phyloP scores from a whole-genome alignment of 345 rosid species.

The Linum lewisii region DNA sequence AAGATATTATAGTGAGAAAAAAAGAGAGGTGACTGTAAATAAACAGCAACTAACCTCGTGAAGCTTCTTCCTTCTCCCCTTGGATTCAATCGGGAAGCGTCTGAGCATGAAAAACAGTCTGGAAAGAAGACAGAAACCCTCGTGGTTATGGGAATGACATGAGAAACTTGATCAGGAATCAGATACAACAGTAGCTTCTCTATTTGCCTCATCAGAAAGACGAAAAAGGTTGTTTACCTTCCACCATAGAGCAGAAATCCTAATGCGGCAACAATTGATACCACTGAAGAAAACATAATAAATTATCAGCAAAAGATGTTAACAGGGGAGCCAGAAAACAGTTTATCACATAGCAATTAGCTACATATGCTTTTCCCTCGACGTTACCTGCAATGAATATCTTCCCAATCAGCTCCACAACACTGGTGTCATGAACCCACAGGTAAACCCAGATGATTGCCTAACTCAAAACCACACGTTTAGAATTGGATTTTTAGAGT shows the following conservation, averaged over 20 bases:
- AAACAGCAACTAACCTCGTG: constrained; percentile 54
- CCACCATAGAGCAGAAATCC: constrained; percentile 97
- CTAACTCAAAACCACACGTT: constrained; percentile 34
- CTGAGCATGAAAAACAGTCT: constrained; percentile 93
- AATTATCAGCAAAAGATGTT: constrained; percentile 5
- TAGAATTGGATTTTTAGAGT: constrained; percentile 9
- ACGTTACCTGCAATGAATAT: constrained; percentile 70
- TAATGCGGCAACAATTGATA: constrained; percentile 80
- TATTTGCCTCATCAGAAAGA: constrained; percentile 7
- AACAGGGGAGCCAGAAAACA: neutral
- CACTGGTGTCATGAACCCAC: constrained; percentile 72
- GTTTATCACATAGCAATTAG: neutral
- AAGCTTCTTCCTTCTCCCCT: constrained; percentile 97
- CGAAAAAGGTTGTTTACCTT: constrained; percentile 45
- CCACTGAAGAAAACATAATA: constrained; percentile 36
- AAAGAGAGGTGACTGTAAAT: neutral
- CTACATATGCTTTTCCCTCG: neutral
- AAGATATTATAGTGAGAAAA: neutral
- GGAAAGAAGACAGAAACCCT: constrained; percentile 12
- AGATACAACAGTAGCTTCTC: constrained; percentile 6
- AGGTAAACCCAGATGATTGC: constrained; percentile 75
- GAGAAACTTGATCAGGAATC: constrained; percentile 6
- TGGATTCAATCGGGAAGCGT: constrained; percentile 94
- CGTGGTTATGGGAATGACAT: neutral
- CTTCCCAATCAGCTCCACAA: constrained; percentile 65